Evolutionary conservation across 805 yeast genomes (phyloP), one percentile per base, ranked within the genome.

Genomic region (Yamadazyma olivae): DNA sequence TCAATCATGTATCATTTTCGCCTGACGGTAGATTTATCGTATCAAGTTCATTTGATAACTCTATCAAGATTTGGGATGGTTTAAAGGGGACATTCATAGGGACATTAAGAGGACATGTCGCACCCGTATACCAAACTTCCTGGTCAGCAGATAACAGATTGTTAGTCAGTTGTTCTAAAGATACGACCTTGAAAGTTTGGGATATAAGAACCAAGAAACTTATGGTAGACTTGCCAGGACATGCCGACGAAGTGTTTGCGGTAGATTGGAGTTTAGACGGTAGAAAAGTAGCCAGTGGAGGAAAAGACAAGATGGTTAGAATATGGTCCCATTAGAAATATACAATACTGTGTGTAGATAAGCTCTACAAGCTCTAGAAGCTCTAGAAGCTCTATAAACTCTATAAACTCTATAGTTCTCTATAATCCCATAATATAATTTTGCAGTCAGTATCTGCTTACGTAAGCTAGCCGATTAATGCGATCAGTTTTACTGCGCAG

Each of bases 261-360:
- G 96, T 93, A 3, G 99, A 93, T 53, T 93, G 99, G 99, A 86
- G 96, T 67, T 79, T 83, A 38, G 99, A 93, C 57, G 99, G 99
- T 30, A 77, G 76, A 46, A 73, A 82, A 47, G 98, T 93, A 9
- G 95, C 91, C n/a, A 86, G 96, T 57, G 99, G 98, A 15, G 98
- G 99, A 35, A 90, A 89, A 56, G 99, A 93, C 59, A 93, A 90
- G 59, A 83, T 83, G 73, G 89, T 93, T 17, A 74, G 97, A 52
- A 67, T 93, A 40, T 93, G 99, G 99, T 78, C 93, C n/a, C 87
- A 81, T 54, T 82, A 54, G 30, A 18, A 14, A 5, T 12, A n/a
- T n/a, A n/a, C n/a, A n/a, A n/a, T n/a, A n/a, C n/a, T n/a, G n/a
- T n/a, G n/a, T n/a, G n/a, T n/a, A n/a, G n/a, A n/a, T n/a, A n/a